These are phyloP conservation scores for Persicaria tinctoria DNA, from an alignment of 148 eudicot genomes.

Conservation along the genomic window DNA sequence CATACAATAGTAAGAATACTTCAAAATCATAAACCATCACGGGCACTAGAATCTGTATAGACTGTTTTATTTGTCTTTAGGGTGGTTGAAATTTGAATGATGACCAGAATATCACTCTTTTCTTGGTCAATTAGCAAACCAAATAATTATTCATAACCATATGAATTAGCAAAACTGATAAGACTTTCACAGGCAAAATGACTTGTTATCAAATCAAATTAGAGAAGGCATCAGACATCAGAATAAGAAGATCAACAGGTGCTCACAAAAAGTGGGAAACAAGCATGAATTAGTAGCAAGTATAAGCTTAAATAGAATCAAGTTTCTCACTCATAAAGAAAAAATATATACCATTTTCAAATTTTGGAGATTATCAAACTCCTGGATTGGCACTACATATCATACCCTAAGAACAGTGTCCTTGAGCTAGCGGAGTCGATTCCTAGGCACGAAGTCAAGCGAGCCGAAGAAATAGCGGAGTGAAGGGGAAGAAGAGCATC, in stretches of 20 bases:
- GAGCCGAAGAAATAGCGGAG: constrained; percentile 70
- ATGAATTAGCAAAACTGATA: background rate
- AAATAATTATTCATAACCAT: too few relatives aligned
- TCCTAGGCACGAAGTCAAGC: constrained; percentile 81
- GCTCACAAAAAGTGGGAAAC: background rate
- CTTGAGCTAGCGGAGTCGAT: constrained; percentile 67
- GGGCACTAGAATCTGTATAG: too few relatives aligned
- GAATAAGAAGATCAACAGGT: background rate
- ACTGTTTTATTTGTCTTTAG: too few relatives aligned
- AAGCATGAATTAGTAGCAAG: background rate
- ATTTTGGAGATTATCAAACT: constrained; percentile 55
- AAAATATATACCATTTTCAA: constrained; percentile 15
- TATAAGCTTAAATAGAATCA: constrained; percentile 16
- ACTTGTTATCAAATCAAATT: background rate
- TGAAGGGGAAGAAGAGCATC: constrained; percentile 81
- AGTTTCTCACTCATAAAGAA: constrained; percentile 28
- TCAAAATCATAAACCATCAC: too few relatives aligned
- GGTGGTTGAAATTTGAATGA: too few relatives aligned
- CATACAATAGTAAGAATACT: too few relatives aligned
- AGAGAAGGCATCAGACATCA: background rate
- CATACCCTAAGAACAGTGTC: constrained; percentile 97
- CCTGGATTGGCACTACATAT: constrained; percentile 92
- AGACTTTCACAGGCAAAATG: background rate
- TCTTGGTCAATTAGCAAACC: too few relatives aligned
- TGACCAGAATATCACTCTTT: too few relatives aligned